phyloP scores from a whole-genome alignment of 2,329 filamentous ascomycete species.

The Fusarium chuoi region DNA sequence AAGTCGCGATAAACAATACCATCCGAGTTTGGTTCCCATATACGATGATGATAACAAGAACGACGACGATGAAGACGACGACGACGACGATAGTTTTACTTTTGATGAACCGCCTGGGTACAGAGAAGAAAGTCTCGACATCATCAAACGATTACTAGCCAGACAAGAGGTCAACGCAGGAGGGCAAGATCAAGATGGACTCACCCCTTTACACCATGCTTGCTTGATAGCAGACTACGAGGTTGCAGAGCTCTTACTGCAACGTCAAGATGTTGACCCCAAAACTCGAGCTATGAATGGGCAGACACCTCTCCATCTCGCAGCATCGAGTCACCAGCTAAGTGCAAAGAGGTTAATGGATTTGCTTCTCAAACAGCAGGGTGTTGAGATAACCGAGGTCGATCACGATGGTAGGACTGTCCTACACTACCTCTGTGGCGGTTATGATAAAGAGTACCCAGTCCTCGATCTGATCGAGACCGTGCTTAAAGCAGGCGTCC shows the following conservation, averaged over 20 bases:
- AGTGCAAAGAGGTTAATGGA: not conserved
- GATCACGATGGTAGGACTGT: not conserved
- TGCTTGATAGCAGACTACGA: not conserved
- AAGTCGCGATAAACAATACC: not conserved
- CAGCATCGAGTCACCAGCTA: not conserved
- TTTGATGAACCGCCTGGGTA: not conserved
- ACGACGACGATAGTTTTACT: too few relatives aligned
- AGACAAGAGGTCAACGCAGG: not conserved
- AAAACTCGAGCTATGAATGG: not conserved
- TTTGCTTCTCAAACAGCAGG: not conserved
- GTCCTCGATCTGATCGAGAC: not conserved
- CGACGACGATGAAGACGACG: not conserved
- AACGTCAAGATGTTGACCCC: not conserved
- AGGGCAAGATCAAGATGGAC: not conserved
- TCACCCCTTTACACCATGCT: not conserved
- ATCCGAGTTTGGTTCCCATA: not conserved
- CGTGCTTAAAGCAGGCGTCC: not conserved
- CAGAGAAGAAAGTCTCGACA: not conserved
- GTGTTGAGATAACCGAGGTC: not conserved
- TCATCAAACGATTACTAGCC: conserved; percentile 4
- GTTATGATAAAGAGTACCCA: not conserved
- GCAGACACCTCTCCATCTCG: conserved; percentile 12
- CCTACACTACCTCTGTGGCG: conserved; percentile 3
- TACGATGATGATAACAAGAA: not conserved
- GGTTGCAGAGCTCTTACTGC: conserved; percentile 2